Evolutionary conservation across 768 basidiomycete genomes (phyloP), one percentile per base, ranked within the genome.

Genomic region (Tulasnella calospora): DNA sequence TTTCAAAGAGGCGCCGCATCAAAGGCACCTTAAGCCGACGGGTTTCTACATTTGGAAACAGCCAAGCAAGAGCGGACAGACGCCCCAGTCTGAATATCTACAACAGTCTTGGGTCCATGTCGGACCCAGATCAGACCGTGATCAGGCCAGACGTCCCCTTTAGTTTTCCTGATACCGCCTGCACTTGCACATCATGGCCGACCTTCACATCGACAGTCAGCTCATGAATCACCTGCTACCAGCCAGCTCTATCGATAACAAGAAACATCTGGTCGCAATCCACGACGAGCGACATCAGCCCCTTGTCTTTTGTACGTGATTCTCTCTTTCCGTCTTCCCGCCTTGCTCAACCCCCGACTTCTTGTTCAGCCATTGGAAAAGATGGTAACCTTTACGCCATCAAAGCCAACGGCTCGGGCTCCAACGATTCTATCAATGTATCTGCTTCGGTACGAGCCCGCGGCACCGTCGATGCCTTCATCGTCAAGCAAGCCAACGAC

Each of bases 281-380:
- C 35, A 41, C 35, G 70, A 71, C 70, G 70, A 71, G 15, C 23
- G 13, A 3, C 35, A 71, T 33, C 70, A 71, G 70, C 70, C 70
- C 70, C 70, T 71, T n/a, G 40, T 71, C 70, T 71, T 71, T 33
- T 71, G 70, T 71, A 71, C 19, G 70, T 71, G 35, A 71, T 21
- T 23, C 5, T 9, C 40, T 71, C 23, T 19, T 1, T 19, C 35
- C 13, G 30, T 35, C 70, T 71, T 23, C 21, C 3, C 21, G 23
- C 51, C n/a, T 35, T 36, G 17, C 40, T 35, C 3, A 30, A 70
- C 69, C n/a, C 30, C 5, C 35, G 13, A 13, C 1, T 7, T 71
- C 30, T 13, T 12, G 40, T 35, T 41, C n/a, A 71, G 70, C 70
- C 35, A 71, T 71, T 41, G 70, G 70, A 41, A 71, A 33, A 27